Evolutionary conservation across 1,284 basidiomycete genomes (phyloP).

Genomic region (Xerocomus minutiporus): DNA sequence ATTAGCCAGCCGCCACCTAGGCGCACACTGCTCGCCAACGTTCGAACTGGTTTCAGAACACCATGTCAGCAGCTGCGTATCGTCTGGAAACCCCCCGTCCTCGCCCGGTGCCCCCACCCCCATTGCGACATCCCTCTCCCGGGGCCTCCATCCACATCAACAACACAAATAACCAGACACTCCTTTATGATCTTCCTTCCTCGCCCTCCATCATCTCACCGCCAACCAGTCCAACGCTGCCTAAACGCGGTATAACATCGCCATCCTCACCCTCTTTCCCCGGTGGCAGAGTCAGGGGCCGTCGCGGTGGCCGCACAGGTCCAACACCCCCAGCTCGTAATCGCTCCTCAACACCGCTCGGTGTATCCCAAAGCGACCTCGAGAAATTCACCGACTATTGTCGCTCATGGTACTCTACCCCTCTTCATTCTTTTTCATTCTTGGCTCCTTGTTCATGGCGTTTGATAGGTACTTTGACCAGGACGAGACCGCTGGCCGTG

Average conservation of each 20-base stretch:
- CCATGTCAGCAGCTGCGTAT: constrained; percentile 59
- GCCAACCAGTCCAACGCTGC: constrained; percentile 42
- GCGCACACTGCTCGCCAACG: constrained; percentile 7
- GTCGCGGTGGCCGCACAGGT: constrained; percentile 44
- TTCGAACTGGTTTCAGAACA: constrained; percentile 36
- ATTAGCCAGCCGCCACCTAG: constrained; percentile 15
- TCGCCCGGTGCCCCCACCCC: constrained; percentile 54
- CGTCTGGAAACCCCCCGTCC: constrained; percentile 59
- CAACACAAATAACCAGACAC: constrained; percentile 39
- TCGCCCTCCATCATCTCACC: constrained; percentile 46
- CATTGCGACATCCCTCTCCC: constrained; percentile 51
- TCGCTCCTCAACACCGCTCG: constrained; percentile 61
- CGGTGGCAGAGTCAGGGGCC: constrained; percentile 37
- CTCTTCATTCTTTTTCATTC: not conserved
- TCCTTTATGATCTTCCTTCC: constrained; percentile 75
- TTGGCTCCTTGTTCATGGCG: constrained; percentile 1
- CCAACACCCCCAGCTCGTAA: constrained; percentile 51
- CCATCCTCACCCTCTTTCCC: constrained; percentile 58
- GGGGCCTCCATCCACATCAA: constrained; percentile 42
- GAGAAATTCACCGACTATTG: constrained; percentile 71
- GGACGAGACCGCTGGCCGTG: constrained; percentile 65
- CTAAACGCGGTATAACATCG: constrained; percentile 39
- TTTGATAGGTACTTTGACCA: constrained; percentile 68
- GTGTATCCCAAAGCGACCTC: constrained; percentile 54
- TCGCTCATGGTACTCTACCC: constrained; percentile 54